phyloP scores from a whole-genome alignment of 495 filamentous ascomycete genomes.

The Aspergillus nanangensis region DNA sequence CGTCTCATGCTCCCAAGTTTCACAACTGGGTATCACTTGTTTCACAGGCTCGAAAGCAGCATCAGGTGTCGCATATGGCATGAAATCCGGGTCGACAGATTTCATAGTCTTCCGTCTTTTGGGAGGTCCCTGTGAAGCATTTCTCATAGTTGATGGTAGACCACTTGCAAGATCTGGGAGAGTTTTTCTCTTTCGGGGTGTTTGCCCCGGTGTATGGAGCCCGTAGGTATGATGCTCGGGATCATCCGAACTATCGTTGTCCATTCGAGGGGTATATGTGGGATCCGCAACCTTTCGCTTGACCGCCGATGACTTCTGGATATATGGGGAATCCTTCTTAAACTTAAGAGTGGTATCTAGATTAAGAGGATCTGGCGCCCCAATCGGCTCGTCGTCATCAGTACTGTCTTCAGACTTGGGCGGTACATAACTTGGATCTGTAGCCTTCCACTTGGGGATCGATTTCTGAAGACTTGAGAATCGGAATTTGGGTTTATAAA shows the following conservation, averaged over 20 bases:
- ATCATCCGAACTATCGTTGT: neutral
- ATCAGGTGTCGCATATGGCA: too few species aligned
- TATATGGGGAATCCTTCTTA: neutral
- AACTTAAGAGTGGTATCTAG: neutral
- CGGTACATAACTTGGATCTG: neutral
- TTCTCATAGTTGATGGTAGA: too few species aligned
- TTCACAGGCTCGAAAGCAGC: too few species aligned
- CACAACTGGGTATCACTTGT: too few species aligned
- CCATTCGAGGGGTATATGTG: neutral
- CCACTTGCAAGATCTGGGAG: neutral
- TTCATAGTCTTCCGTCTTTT: constrained; percentile 3
- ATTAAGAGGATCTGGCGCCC: too few species aligned
- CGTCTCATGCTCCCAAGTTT: too few species aligned
- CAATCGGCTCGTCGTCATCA: neutral
- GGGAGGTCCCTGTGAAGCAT: too few species aligned
- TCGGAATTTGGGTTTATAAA: too few species aligned
- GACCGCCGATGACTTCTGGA: neutral
- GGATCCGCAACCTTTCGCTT: neutral
- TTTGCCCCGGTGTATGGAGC: neutral
- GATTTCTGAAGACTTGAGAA: neutral
- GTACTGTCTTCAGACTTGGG: neutral
- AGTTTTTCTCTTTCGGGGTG: neutral
- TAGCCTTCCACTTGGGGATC: neutral
- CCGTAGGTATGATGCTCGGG: neutral
- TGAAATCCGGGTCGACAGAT: too few species aligned